phyloP scores from a whole-genome alignment of 306 rosid genomes.

The Fagus sylvatica region DNA sequence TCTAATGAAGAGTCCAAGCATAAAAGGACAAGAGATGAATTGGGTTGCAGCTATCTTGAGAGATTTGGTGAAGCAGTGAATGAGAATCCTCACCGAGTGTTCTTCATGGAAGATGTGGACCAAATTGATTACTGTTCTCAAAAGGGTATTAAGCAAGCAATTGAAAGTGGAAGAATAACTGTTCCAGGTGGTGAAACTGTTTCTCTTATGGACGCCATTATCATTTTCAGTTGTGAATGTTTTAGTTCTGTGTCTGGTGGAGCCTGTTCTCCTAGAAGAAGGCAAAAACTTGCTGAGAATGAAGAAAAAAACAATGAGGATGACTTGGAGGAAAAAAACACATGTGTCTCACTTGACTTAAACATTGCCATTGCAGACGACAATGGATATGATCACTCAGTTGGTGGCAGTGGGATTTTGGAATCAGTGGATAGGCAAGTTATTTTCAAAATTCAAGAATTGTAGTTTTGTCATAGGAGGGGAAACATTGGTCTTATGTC shows the following conservation, averaged over 20 bases:
- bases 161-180: constrained; percentile 54
- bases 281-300: constrained; percentile 17
- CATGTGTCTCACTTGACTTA: constrained; percentile 56
- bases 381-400: constrained; percentile 6
- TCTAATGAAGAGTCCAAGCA: constrained; percentile 31
- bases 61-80: constrained; percentile 74
- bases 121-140: constrained; percentile 56
- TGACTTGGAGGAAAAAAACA: constrained; percentile 22
- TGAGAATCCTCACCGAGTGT: constrained; percentile 83
- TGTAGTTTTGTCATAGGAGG: constrained; percentile 12
- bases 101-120: constrained; percentile 74
- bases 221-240: constrained; percentile 61
- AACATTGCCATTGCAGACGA: constrained; percentile 63
- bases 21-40: constrained; percentile 55
- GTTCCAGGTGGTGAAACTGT: constrained; percentile 52
- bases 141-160: constrained; percentile 64
- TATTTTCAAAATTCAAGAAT: constrained; percentile 40
- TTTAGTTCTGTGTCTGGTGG: constrained; percentile 28
- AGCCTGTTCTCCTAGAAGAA: constrained; percentile 26
- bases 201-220: constrained; percentile 73
- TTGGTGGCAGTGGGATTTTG: constrained; percentile 34
- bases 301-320: constrained; percentile 37
- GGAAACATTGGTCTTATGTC: constrained; percentile 7
- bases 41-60: constrained; percentile 52
- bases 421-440: constrained; percentile 64